Conservation (phyloP, 2,329 filamentous ascomycete species). For the Verticillium zaregamsianum region DNA sequence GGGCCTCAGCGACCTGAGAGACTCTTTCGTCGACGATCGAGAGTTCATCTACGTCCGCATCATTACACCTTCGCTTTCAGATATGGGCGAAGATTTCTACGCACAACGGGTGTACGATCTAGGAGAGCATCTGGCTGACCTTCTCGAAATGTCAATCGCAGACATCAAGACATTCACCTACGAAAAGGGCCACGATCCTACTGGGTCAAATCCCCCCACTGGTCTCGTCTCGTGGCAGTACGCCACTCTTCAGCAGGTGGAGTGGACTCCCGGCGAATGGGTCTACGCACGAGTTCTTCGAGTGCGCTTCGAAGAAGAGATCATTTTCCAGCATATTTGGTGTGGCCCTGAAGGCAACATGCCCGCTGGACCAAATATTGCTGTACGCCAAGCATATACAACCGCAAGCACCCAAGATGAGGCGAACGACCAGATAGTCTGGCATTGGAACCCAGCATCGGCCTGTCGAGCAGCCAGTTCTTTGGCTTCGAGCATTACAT, state of each 20-base stretch:
- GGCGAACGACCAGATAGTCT: not conserved
- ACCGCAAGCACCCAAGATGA: not conserved
- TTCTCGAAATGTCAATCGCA: not conserved
- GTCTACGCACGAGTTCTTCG: not conserved
- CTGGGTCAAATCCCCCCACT: not conserved
- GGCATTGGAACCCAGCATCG: not conserved
- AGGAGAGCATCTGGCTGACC: not conserved
- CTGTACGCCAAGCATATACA: not conserved
- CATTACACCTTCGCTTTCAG: not conserved
- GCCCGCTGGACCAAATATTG: not conserved
- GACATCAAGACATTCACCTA: not conserved
- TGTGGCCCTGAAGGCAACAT: not conserved
- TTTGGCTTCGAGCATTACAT: not conserved
- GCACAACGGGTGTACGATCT: not conserved
- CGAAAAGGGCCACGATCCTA: not conserved
- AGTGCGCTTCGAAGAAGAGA: not conserved
- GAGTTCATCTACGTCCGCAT: constrained; percentile 2
- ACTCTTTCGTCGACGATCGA: not conserved
- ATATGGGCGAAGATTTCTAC: not conserved
- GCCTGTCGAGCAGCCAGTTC: not conserved
- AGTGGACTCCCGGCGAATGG: not conserved
- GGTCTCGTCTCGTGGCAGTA: constrained; percentile 1
- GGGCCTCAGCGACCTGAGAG: not conserved
- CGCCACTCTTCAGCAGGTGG: not conserved
- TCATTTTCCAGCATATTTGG: constrained; percentile 1